Evolutionary conservation across 495 filamentous ascomycete species (phyloP), one percentile per base, ranked within the genome.

Genomic region (Lasiosphaeria miniovina): DNA sequence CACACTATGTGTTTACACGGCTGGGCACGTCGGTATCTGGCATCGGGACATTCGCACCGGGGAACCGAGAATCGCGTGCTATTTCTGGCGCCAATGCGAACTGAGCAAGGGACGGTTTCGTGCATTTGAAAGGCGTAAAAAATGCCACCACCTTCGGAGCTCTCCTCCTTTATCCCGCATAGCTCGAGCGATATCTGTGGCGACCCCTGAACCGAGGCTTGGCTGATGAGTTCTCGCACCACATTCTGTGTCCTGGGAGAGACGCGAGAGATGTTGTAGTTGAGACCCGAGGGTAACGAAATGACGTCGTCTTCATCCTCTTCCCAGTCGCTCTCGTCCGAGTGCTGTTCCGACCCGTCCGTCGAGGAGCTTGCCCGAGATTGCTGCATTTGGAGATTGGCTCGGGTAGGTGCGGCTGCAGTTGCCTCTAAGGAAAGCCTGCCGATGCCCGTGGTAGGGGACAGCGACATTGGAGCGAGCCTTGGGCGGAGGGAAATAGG

Each of bases 1-100:
- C 77, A 80, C 54, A 80, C 67, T 31, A 77, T 65, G 56, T 80
- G 78, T n/a, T 75, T 75, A 67, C 78, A 80, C 0, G 76, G 77
- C 7, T 64, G 62, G 43, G 38, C 32, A 12, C 58, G 35, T 5
- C 60, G 63, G 45, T 65, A 66, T 33, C 57, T 55, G 48, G 67
- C 69, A 45, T 70, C 67, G 10, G 70, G 65, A 53, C 78, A 79
- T 34, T 74, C 73, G 64, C 78, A 80, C 15, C 62, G 70, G 4
- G 77, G 75, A 0, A 56, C 55, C 8, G 73, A 66, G 55, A 74
- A 77, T 10, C 69, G 64, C 10, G 33, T 55, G 50, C 74, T 73
- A 49, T 68, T 63, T 7, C 68, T 63, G 5, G 69, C 62, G 4
- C 76, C 75, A 17, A 76, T 75, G 40, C 76, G 71, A 36, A 81